A percentile compares a stretch with the other conserved stretches of the same genome.
phyloP scores from a whole-genome alignment of 192 early-diverging fungal species.

The Gaertneriomyces sp. region DNA sequence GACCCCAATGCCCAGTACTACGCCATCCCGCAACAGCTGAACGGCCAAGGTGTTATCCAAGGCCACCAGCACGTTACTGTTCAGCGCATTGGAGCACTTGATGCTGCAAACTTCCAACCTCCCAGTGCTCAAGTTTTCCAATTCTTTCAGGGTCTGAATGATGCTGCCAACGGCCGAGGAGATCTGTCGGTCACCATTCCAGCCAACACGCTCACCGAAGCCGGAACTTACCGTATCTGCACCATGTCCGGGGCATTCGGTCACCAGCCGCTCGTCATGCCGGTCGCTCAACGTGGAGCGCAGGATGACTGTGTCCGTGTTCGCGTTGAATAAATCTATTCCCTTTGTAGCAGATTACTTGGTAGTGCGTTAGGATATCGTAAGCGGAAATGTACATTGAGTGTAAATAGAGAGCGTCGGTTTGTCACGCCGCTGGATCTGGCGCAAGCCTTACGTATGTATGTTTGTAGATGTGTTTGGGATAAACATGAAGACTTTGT shows the following conservation, averaged over 20 bases:
- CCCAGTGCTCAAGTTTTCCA: conserved; percentile 31
- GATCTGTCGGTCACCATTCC: conserved; percentile 28
- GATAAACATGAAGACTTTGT: too few species aligned
- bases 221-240: conserved; percentile 30
- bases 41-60: conserved; percentile 32
- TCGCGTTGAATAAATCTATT: conserved; percentile 32
- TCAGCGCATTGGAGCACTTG: conserved; percentile 23
- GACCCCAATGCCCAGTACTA: conserved; percentile 32
- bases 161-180: conserved; percentile 26
- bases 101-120: not conserved
- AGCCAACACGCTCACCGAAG: conserved; percentile 31
- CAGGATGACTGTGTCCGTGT: conserved; percentile 47
- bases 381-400: too few species aligned
- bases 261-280: conserved; percentile 42
- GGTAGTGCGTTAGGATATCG: not conserved
- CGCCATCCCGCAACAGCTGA: conserved; percentile 37
- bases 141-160: conserved; percentile 45
- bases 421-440: too few species aligned
- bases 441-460: too few species aligned
- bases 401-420: too few species aligned
- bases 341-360: conserved; percentile 1
- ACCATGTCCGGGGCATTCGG: conserved; percentile 35
- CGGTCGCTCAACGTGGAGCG: conserved; percentile 42
- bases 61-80: conserved; percentile 47
- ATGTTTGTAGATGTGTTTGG: too few species aligned